Evolutionary conservation across 192 early-diverging fungal genomes (phyloP), one percentile per base, ranked within the genome.

Genomic region (Podila epigama): DNA sequence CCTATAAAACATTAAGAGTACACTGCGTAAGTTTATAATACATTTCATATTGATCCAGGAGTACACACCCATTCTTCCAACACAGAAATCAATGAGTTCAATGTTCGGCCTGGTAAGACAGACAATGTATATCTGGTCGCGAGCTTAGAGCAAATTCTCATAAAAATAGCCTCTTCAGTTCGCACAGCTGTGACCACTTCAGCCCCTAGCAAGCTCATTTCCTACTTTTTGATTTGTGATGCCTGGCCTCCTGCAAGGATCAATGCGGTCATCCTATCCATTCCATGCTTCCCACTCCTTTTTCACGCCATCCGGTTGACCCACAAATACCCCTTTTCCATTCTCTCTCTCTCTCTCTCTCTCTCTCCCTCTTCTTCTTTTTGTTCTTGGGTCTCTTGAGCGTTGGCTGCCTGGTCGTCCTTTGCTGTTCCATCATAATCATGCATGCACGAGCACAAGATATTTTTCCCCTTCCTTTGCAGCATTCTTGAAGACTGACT

Each of bases 281-380:
- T 56, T 58, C 65, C 51, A 31, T 61, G 52, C 63, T 75, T 66
- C 58, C 70, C 70, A 75, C 70, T 75, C 70, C 65, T 67, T 75
- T 60, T 71, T 71, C 60, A 65, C 15, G 48, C 59, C 57, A 50
- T 65, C 39, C 44, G 51, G 64, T 67, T 62, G 51, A 62, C 40
- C 62, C n/a, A n/a, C n/a, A n/a, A n/a, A n/a, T n/a, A n/a, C n/a
- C n/a, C n/a, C n/a, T n/a, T n/a, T n/a, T n/a, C n/a, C n/a, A n/a
- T n/a, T n/a, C n/a, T n/a, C n/a, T n/a, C n/a, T n/a, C n/a, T n/a
- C n/a, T n/a, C n/a, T n/a, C n/a, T n/a, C n/a, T n/a, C n/a, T n/a
- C n/a, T n/a, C 36, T 44, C 34, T 29, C 52, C 56, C 40, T 64
- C 48, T 65, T 66, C 64, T 75, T 65, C 72, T 75, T 68, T 75